Evolutionary conservation across 2,329 filamentous ascomycete genomes (phyloP), one percentile per base, ranked within the genome.

Genomic region (Penicillium sp.): DNA sequence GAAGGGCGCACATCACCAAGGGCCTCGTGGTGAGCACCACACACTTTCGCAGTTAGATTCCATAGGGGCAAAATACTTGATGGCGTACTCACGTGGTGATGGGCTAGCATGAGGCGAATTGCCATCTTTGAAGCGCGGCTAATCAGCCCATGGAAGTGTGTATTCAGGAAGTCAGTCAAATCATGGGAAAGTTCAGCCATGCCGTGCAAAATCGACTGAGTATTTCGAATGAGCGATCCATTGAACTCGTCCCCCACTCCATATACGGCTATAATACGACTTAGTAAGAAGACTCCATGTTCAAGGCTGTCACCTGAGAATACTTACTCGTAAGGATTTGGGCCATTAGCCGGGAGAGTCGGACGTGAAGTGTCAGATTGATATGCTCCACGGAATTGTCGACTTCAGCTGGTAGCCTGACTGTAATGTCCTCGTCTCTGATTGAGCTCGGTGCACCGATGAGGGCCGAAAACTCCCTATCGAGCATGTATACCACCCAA

Each of bases 401-500:
- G 17, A 51, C 46, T 8, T 57, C 47, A 20, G 52, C 48, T 4
- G 53, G 54, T 7, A 58, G 32, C 19, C 41, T 45, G 1, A 57
- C 56, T 3, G 56, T 56, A 13, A 59, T 59, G 33, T 59, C 56
- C 26, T 58, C 56, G 29, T 59, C 56, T 16, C 56, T 37, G 7
- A 59, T 58, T 0, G 56, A 58, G 39, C 50, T 59, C 1, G 56
- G 56, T 2, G 55, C 56, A 3, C 55, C 56, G 5, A 59, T 57
- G 1, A 57, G 36, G 17, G 56, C 54, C 1, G 54, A 52, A 13
- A 59, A 58, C n/a, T 59, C 54, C 20, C 56, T 39, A 16, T 58
- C 56, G 2, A 59, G 43, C 51, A 59, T 56, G 16, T 59, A 59
- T 7, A 58, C 56, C 4, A 56, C 51, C 56, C 56, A 59, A 18